A percentile compares a stretch with the other conserved stretches of the same genome.
These are phyloP conservation scores for Thelonectria olida DNA, from an alignment of 2,329 filamentous ascomycete species.

Conservation along the genomic window DNA sequence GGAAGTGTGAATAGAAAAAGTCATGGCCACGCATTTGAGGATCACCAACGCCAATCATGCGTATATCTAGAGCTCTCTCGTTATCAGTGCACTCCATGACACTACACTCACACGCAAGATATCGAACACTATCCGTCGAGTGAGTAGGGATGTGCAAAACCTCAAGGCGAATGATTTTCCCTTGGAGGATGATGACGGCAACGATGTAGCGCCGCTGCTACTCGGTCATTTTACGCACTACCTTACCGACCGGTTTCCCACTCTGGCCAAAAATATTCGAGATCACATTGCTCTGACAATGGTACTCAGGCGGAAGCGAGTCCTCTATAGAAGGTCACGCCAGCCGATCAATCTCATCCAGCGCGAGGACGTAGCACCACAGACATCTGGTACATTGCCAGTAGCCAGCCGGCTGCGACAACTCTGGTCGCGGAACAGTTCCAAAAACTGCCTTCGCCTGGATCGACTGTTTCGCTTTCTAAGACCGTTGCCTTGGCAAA, in stretches of 20 bases:
- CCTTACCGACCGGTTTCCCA: slow-evolving; percentile 21
- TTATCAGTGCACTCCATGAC: no score
- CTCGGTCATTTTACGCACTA: slow-evolving; percentile 12
- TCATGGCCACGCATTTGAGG: no score
- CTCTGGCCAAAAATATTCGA: slow-evolving; percentile 3
- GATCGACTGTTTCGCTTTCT: slow-evolving; percentile 14
- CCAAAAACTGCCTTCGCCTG: background rate
- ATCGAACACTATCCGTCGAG: slow-evolving; percentile 24
- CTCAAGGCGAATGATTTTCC: slow-evolving; percentile 6
- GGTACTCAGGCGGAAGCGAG: slow-evolving; percentile 20
- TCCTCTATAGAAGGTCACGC: slow-evolving; percentile 20
- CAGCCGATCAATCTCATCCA: slow-evolving; percentile 10
- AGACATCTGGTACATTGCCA: background rate
- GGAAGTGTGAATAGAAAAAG: no score
- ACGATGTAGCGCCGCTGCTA: slow-evolving; percentile 13
- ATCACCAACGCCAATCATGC: no score
- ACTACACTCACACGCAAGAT: no score
- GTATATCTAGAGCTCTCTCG: no score
- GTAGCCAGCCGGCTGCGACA: background rate
- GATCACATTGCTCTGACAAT: slow-evolving; percentile 19
- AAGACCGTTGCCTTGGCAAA: slow-evolving; percentile 6
- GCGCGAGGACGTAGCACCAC: background rate
- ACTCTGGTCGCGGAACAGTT: slow-evolving; percentile 5
- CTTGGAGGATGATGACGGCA: slow-evolving; percentile 25
- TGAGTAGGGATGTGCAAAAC: slow-evolving; percentile 21